Evolutionary conservation across 768 basidiomycete genomes (phyloP).

Genomic region (Boletus tomentosulus): DNA sequence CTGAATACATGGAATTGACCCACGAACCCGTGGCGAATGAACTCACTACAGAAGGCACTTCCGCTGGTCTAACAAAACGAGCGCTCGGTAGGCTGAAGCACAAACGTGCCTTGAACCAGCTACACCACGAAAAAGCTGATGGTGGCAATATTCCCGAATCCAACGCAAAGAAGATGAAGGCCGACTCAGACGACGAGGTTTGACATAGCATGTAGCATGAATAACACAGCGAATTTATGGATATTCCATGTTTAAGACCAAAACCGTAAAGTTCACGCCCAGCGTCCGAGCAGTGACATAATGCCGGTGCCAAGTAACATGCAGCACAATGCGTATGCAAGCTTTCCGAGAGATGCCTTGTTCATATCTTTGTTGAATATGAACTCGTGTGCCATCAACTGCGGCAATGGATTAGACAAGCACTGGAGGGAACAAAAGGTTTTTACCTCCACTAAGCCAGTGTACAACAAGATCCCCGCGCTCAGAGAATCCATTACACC

Average conservation of each 20-base stretch:
- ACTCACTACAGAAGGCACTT: slow-evolving; percentile 1
- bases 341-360: slow-evolving; percentile 54
- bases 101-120: slow-evolving; percentile 40
- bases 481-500: slow-evolving; percentile 84
- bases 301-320: slow-evolving; percentile 80
- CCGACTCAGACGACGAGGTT: slow-evolving; percentile 7
- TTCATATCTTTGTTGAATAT: slow-evolving; percentile 86
- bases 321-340: slow-evolving; percentile 70
- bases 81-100: slow-evolving; percentile 49
- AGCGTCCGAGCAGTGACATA: slow-evolving; percentile 89
- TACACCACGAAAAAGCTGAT: slow-evolving; percentile 13
- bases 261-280: slow-evolving; percentile 53
- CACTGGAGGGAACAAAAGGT: background rate
- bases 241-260: background rate
- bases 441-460: slow-evolving; percentile 75
- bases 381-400: slow-evolving; percentile 94
- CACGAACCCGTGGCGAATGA: slow-evolving; percentile 12
- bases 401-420: slow-evolving; percentile 3
- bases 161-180: slow-evolving; percentile 17
- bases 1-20: slow-evolving; percentile 20
- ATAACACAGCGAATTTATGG: background rate
- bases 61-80: slow-evolving; percentile 37
- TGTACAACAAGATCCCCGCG: slow-evolving; percentile 85
- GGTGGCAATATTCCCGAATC: slow-evolving; percentile 2
- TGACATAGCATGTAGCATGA: background rate